Percentiles rank a stretch among this genome's conserved stretches.
These are phyloP conservation scores for Lanmaoa pseudosensibilis DNA, from an alignment of 768 basidiomycete genomes.

Conservation along the genomic window DNA sequence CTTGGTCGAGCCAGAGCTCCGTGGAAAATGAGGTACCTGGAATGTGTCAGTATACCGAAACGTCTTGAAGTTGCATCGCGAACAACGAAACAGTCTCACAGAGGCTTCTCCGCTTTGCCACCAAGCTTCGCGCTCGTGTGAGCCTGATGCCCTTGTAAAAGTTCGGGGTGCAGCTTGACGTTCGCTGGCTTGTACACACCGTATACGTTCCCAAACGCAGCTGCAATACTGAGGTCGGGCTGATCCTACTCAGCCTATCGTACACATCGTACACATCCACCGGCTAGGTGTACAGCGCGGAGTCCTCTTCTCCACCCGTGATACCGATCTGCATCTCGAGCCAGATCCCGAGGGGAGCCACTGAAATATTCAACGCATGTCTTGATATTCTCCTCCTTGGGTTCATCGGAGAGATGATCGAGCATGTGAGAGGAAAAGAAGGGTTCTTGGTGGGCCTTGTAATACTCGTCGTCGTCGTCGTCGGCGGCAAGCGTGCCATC, in stretches of 20 bases:
- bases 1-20: constrained; percentile 96
- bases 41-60: not conserved
- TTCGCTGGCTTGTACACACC: constrained; percentile 99
- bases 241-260: constrained; percentile 75
- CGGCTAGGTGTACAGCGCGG: constrained; percentile 93
- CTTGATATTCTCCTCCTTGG: constrained; percentile 92
- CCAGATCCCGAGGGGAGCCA: constrained; percentile 91
- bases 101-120: constrained; percentile 65
- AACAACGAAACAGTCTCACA: constrained; percentile 51
- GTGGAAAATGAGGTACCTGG: constrained; percentile 98
- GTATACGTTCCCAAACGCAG: constrained; percentile 98
- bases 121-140: constrained; percentile 69
- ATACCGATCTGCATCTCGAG: constrained; percentile 99
- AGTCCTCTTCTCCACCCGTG: constrained; percentile 98
- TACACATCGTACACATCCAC: constrained; percentile 94
- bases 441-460: constrained; percentile 80
- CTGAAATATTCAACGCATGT: constrained; percentile 93
- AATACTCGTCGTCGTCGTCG: constrained; percentile 92
- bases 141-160: constrained; percentile 88
- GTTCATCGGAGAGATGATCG: constrained; percentile 91
- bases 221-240: constrained; percentile 96
- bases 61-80: not conserved
- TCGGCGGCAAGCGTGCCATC: constrained; percentile 98
- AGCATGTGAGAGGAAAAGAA: constrained; percentile 99
- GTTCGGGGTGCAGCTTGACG: constrained; percentile 87